Base-by-base conservation (phyloP, 352 stramenopile species). In the Achlya hypogyna region DNA sequence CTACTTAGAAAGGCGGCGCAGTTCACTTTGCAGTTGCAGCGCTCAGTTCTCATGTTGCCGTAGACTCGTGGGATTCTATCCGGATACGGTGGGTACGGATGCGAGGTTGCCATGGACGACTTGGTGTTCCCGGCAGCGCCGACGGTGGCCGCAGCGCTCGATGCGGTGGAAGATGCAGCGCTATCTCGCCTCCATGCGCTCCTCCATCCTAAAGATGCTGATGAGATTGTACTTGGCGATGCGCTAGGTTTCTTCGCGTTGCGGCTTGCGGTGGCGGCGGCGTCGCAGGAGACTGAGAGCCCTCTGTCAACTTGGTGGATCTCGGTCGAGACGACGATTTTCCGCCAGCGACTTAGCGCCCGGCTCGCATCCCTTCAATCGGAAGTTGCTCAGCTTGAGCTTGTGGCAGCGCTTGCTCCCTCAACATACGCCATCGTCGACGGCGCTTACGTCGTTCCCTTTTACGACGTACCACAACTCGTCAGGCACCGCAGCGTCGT, bases 91-190 rank as follows among this genome's bases (percentile, higher is more conserved):
- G 38, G 12, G 8, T n/a, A 29, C 3, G 45, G n/a, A 27, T 22
- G 51, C n/a, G n/a, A n/a, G n/a, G n/a, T n/a, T n/a, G 3, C 23
- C 51, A 59, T 67, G 42, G 51, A 60, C 16, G 23, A 65, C 43
- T 9, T 53, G 25, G 18, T 98, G 74, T 99, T 98, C 73, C 69
- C 72, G 22, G 64, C 79, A 25, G 75, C 92, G 43, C 96, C 96
- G 12, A 76, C 75, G 34, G 79, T 84, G 32, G 85, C 96, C 66
- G 77, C 98, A 51, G 85, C 79, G 56, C 76, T 99, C 51, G 94
- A 98, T 51, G 91, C 98, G 53, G 95, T 99, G 74, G 85, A 98
- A 74, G 70, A 88, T 35, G 84, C 85, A 71, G 75, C 91, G 12
- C 70, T 97, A 31, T 73, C 88, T 64, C 76, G 96, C 9, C 18